Evolutionary conservation across 257 asterid genomes (phyloP).

Genomic region (Phtheirospermum japonicum): DNA sequence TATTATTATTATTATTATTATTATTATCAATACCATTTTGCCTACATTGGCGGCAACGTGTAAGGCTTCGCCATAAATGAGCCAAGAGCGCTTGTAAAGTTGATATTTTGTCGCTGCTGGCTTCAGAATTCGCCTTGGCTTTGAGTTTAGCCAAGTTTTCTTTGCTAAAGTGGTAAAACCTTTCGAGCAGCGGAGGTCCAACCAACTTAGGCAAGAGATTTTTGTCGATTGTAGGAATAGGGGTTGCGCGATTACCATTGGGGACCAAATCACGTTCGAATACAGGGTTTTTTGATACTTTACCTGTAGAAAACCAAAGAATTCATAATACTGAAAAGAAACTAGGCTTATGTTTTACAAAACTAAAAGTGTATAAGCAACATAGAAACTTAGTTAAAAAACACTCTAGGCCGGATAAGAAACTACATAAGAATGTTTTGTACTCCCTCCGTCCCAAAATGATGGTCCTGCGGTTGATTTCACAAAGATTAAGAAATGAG

Average conservation of each 20-base stretch:
- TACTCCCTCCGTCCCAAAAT: too few species aligned
- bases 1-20: too few species aligned
- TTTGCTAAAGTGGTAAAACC: conserved; percentile 41
- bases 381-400: too few species aligned
- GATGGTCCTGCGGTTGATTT: too few species aligned
- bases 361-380: too few species aligned
- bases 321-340: too few species aligned
- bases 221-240: neutral
- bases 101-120: conserved; percentile 27
- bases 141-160: conserved; percentile 36
- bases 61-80: conserved; percentile 38
- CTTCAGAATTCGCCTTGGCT: conserved; percentile 39
- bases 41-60: neutral
- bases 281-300: conserved; percentile 27
- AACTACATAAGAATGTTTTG: too few species aligned
- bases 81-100: conserved; percentile 43
- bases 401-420: too few species aligned
- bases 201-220: neutral
- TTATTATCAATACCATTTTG: neutral
- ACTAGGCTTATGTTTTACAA: too few species aligned
- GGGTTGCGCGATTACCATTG: neutral
- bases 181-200: conserved; percentile 31
- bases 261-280: conserved; percentile 41
- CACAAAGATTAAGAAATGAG: too few species aligned
- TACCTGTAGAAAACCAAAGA: too few species aligned